Conservation (phyloP, 768 basidiomycete genomes). For the Kwoniella europaea region DNA sequence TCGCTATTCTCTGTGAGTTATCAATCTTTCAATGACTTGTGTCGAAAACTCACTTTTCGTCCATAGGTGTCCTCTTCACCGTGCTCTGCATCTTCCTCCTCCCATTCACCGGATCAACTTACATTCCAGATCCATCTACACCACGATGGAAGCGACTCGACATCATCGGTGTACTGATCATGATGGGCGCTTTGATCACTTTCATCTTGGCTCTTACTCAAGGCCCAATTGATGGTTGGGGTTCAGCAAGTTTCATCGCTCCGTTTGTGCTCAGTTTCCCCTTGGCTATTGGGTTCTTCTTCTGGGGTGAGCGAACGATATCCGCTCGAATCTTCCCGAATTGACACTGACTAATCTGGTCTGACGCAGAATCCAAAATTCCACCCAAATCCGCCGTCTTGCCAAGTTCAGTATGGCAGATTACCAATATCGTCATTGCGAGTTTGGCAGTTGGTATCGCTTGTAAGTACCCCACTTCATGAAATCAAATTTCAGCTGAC, state of each 20-base stretch:
- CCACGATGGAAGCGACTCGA: slow-evolving; percentile 54
- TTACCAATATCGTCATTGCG: slow-evolving; percentile 48
- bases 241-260: slow-evolving; percentile 61
- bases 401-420: slow-evolving; percentile 45
- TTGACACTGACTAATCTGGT: neutral
- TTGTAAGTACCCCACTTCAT: neutral
- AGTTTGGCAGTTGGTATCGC: slow-evolving; percentile 27
- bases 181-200: slow-evolving; percentile 50
- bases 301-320: slow-evolving; percentile 58
- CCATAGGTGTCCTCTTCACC: slow-evolving; percentile 57
- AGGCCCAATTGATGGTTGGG: slow-evolving; percentile 65
- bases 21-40: neutral
- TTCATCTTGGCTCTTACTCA: slow-evolving; percentile 56
- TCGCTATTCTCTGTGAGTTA: slow-evolving; percentile 59
- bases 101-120: slow-evolving; percentile 40
- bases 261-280: slow-evolving; percentile 63
- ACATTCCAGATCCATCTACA: slow-evolving; percentile 22
- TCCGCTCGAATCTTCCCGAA: neutral
- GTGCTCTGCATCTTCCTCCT: slow-evolving; percentile 53
- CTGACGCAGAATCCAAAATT: slow-evolving; percentile 56
- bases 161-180: slow-evolving; percentile 49
- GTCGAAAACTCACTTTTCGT: neutral
- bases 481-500: neutral
- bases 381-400: slow-evolving; percentile 60
- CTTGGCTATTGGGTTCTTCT: slow-evolving; percentile 62